These are phyloP conservation scores for Saturnispora ahearnii DNA, from an alignment of 805 yeast genomes.

Conservation along the genomic window DNA sequence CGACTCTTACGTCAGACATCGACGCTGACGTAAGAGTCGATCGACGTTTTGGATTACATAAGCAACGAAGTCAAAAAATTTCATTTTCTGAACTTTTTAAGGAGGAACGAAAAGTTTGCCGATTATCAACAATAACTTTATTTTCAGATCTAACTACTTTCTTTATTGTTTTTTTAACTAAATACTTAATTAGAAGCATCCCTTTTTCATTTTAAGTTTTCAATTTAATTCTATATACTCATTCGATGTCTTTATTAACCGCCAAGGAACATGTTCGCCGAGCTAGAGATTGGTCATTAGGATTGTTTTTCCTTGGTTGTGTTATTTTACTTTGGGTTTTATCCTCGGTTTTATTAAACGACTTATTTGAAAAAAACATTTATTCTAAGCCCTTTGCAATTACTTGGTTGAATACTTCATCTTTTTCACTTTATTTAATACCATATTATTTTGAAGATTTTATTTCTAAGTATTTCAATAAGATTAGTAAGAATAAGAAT, in stretches of 20 bases:
- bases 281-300: constrained; percentile 56
- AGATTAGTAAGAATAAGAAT: neutral
- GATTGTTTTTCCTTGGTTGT: constrained; percentile 59
- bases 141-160: too few relatives aligned
- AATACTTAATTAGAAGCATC: too few relatives aligned
- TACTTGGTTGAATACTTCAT: constrained; percentile 83
- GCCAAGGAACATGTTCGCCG: constrained; percentile 2
- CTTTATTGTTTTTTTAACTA: too few relatives aligned
- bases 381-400: constrained; percentile 88
- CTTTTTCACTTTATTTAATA: constrained; percentile 69
- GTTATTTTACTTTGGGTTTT: constrained; percentile 88
- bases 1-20: neutral
- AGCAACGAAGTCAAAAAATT: too few relatives aligned
- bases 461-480: constrained; percentile 4
- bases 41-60: neutral
- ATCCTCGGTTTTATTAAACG: constrained; percentile 78
- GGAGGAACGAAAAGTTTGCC: neutral
- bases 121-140: neutral
- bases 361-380: constrained; percentile 51
- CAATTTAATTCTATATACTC: neutral
- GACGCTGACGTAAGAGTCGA: neutral
- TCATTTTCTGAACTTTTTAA: neutral
- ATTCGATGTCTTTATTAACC: neutral
- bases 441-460: constrained; percentile 34
- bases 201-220: too few relatives aligned